These are phyloP conservation scores for Lentinus brumalis DNA, from an alignment of 768 basidiomycete genomes.

Conservation along the genomic window DNA sequence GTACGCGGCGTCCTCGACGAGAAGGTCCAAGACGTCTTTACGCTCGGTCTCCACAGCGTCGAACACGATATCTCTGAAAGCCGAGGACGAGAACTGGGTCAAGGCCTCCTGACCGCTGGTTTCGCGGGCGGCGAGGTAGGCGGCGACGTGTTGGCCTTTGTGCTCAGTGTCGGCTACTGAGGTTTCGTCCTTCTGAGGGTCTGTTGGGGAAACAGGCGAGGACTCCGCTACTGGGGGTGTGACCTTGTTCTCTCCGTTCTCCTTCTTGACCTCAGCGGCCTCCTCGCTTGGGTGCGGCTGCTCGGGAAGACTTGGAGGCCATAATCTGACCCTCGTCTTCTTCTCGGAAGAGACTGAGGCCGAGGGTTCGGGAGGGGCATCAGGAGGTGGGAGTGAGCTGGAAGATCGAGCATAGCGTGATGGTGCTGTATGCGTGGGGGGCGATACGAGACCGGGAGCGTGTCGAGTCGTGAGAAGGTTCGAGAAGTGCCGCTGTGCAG, in stretches of 20 bases:
- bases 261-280: neutral
- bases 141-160: no score
- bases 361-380: neutral
- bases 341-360: neutral
- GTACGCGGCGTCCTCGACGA: slow-evolving; percentile 12
- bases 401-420: neutral
- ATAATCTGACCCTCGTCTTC: neutral
- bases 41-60: neutral
- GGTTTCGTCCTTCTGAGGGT: no score
- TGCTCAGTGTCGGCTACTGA: no score
- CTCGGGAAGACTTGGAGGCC: no score
- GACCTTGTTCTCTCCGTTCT: neutral
- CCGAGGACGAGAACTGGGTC: neutral
- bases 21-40: slow-evolving; percentile 1
- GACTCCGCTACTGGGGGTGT: no score
- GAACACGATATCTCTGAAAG: neutral
- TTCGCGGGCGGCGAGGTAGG: no score
- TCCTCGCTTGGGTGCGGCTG: no score
- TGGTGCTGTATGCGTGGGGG: neutral
- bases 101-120: neutral
- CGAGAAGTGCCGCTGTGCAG: slow-evolving; percentile 26
- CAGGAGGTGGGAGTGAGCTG: neutral
- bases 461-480: slow-evolving; percentile 21
- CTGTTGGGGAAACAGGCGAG: no score
- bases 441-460: neutral